phyloP scores from a whole-genome alignment of 257 asterid species.

The Forsythia suspensa region DNA sequence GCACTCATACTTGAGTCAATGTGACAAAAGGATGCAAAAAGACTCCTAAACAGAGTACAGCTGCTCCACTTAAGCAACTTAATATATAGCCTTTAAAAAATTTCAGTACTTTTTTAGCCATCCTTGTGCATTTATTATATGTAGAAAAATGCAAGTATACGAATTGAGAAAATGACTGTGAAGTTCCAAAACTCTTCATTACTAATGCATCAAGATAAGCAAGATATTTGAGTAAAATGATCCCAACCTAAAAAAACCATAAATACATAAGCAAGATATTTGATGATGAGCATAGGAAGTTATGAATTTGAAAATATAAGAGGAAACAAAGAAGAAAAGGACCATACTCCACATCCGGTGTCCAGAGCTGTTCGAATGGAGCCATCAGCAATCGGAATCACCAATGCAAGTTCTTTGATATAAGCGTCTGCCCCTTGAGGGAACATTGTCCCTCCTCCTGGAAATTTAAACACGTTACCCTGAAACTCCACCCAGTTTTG shows the following conservation, averaged over 20 bases:
- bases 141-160: background rate
- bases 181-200: background rate
- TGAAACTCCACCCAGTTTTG: slow-evolving; percentile 87
- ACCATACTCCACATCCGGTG: slow-evolving; percentile 92
- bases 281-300: background rate
- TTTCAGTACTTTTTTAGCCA: background rate
- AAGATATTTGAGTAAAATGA: background rate
- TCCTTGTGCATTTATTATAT: background rate
- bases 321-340: slow-evolving; percentile 12
- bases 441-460: slow-evolving; percentile 98
- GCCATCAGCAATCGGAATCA: slow-evolving; percentile 71
- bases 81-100: background rate
- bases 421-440: slow-evolving; percentile 94
- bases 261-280: background rate
- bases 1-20: background rate
- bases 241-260: background rate
- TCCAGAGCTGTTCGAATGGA: slow-evolving; percentile 83
- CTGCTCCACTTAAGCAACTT: background rate
- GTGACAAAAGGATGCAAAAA: background rate
- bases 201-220: background rate
- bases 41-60: background rate
- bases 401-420: slow-evolving; percentile 74
- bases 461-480: slow-evolving; percentile 84
- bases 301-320: background rate
- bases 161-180: background rate